These are phyloP conservation scores for Ogataea neopini DNA, from an alignment of 805 yeast species.

Conservation along the genomic window DNA sequence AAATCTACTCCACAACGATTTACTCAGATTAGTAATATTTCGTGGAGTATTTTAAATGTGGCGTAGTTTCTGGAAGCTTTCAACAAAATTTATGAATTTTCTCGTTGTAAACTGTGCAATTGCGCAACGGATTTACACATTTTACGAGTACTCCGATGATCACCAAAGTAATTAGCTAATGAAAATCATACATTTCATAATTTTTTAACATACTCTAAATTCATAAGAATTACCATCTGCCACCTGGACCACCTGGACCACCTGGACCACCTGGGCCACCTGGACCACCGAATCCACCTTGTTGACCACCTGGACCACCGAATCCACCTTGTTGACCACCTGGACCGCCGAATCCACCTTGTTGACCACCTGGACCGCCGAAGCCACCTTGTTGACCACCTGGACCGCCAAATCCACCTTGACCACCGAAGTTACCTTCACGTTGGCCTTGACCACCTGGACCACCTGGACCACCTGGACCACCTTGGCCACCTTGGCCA, in stretches of 20 bases:
- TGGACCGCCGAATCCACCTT: slow-evolving; percentile 3
- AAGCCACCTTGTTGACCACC: slow-evolving; percentile 17
- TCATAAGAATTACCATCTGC: slow-evolving; percentile 15
- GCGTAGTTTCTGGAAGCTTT: background rate
- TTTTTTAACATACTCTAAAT: background rate
- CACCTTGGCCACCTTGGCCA: slow-evolving; percentile 13
- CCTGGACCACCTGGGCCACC: slow-evolving; percentile 23
- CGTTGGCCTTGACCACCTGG: slow-evolving; percentile 14
- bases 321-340: slow-evolving; percentile 6
- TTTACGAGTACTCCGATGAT: background rate
- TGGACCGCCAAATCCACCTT: slow-evolving; percentile 6
- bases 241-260: slow-evolving; percentile 17
- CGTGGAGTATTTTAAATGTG: too few relatives aligned
- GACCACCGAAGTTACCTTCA: slow-evolving; percentile 5
- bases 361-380: slow-evolving; percentile 10
- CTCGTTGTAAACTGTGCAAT: too few relatives aligned
- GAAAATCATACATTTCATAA: background rate
- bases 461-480: slow-evolving; percentile 10
- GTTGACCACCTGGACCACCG: slow-evolving; percentile 6
- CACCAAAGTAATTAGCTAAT: background rate
- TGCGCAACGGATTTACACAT: too few relatives aligned
- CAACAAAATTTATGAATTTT: too few relatives aligned
- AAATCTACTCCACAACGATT: too few relatives aligned
- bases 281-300: slow-evolving; percentile 5
- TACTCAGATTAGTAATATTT: too few relatives aligned